Evolutionary conservation across 129 eudicot genomes (phyloP).

Genomic region (Arctium minus): DNA sequence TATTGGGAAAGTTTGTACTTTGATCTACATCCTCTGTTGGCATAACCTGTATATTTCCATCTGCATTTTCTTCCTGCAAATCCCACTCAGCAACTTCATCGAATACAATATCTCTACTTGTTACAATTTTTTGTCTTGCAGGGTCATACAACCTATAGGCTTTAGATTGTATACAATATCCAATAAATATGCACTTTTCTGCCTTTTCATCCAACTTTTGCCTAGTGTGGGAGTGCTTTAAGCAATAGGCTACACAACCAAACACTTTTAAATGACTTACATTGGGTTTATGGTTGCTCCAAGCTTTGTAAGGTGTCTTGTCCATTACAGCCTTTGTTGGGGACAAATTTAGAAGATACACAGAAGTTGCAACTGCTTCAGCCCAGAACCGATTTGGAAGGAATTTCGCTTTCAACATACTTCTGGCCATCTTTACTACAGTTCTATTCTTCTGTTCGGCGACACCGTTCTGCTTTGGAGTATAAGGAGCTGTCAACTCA

Average conservation of each 20-base stretch:
- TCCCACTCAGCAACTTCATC: not conserved
- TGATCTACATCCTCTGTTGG: no score
- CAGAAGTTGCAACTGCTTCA: not conserved
- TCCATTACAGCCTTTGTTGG: not conserved
- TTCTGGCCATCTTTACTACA: not conserved
- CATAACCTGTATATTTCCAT: no score
- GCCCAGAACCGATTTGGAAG: constrained; percentile 13
- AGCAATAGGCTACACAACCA: not conserved
- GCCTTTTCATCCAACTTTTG: not conserved
- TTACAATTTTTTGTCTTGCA: not conserved
- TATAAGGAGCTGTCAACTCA: not conserved
- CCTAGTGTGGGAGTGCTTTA: no score
- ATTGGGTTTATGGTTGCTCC: not conserved
- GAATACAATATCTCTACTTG: not conserved
- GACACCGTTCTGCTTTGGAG: constrained; percentile 2
- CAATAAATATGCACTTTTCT: not conserved
- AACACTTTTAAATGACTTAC: not conserved
- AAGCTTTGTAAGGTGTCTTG: not conserved
- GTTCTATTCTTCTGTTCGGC: not conserved
- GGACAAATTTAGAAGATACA: not conserved
- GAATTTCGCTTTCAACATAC: not conserved
- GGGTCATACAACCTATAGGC: not conserved
- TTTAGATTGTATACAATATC: not conserved
- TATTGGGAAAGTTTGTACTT: no score
- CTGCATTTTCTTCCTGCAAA: no score